Evolutionary conservation across 176 grass and related monocot species (phyloP).

Genomic region (Pontederia crassipes): DNA sequence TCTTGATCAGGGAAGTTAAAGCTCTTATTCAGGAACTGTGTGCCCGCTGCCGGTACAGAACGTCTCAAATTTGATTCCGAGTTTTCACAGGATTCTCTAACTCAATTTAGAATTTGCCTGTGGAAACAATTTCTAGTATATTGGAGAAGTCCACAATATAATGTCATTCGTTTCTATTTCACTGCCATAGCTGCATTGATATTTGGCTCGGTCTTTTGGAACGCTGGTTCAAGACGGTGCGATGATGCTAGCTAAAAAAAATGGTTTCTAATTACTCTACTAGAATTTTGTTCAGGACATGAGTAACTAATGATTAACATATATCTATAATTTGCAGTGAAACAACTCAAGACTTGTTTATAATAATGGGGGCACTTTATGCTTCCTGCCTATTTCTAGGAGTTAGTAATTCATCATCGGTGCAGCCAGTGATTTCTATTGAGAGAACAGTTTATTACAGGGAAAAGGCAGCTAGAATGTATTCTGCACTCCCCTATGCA

Average conservation of each 20-base stretch:
- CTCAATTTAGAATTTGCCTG: conserved; percentile 41
- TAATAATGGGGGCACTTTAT: conserved; percentile 64
- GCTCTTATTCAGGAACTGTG: conserved; percentile 34
- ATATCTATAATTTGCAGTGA: conserved; percentile 27
- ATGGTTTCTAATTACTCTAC: no score
- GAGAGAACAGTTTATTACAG: conserved; percentile 71
- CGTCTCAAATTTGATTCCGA: conserved; percentile 44
- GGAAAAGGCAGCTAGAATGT: conserved; percentile 57
- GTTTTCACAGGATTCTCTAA: conserved; percentile 43
- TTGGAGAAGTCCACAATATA: conserved; percentile 73
- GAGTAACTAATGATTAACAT: background rate
- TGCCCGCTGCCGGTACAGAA: conserved; percentile 30
- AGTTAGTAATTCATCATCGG: conserved; percentile 50
- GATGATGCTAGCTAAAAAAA: no score
- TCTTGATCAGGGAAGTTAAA: conserved; percentile 34
- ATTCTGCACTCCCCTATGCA: conserved; percentile 64
- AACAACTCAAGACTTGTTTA: conserved; percentile 39
- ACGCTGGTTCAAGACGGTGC: conserved; percentile 42
- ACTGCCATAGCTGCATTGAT: conserved; percentile 41
- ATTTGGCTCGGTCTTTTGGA: conserved; percentile 70
- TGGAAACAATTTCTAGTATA: conserved; percentile 61
- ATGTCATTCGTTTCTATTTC: conserved; percentile 51
- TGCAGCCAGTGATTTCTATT: conserved; percentile 58
- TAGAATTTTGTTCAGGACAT: no score
- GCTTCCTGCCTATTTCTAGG: conserved; percentile 60